Conservation (phyloP, 441 rosid species). For the Eutrema salsugineum region DNA sequence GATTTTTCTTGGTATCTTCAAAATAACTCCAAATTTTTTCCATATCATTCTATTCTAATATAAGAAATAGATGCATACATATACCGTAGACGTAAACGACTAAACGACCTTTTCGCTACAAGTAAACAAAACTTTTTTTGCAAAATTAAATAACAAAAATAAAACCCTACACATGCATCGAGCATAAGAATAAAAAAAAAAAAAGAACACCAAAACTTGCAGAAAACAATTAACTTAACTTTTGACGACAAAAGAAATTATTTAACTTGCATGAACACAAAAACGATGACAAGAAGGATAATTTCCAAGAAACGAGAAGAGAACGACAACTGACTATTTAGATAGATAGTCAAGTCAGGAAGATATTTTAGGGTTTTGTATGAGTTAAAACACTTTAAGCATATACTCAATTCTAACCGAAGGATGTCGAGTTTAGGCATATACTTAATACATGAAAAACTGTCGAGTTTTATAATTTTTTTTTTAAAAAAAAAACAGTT, state of each 20-base stretch:
- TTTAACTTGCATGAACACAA: background rate
- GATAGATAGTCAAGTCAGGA: background rate
- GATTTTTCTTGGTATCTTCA: background rate
- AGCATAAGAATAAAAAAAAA: too few species aligned
- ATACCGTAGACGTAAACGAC: background rate
- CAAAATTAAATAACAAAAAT: background rate
- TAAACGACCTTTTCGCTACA: background rate
- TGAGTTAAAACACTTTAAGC: background rate
- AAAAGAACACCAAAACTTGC: background rate
- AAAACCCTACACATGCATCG: background rate
- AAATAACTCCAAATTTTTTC: background rate
- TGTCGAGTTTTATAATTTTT: too few species aligned
- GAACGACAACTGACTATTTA: background rate
- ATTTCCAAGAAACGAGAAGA: background rate
- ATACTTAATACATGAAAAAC: too few species aligned
- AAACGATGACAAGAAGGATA: background rate
- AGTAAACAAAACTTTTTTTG: too few species aligned
- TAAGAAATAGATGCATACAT: background rate
- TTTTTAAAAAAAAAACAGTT: too few species aligned
- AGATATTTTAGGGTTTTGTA: background rate
- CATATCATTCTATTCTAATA: background rate
- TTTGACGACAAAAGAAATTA: background rate
- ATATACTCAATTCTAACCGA: too few species aligned
- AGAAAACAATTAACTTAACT: background rate
- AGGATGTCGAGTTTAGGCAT: too few species aligned